These are phyloP conservation scores for Aspergillus nanangensis DNA, from an alignment of 495 filamentous ascomycete species.

Conservation along the genomic window DNA sequence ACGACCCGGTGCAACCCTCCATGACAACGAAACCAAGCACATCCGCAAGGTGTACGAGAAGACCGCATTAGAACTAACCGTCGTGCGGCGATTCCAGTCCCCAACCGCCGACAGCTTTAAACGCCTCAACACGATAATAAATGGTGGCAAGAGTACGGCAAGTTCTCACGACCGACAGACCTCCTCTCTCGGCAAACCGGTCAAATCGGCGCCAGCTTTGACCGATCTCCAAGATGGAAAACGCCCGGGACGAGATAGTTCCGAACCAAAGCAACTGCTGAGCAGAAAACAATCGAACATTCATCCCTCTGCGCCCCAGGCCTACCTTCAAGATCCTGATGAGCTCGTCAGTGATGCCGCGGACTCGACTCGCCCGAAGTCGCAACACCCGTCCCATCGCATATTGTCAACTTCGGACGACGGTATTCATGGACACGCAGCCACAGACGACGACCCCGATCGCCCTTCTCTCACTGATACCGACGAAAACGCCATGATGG, in stretches of 20 bases:
- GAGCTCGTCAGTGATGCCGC: conserved; percentile 27
- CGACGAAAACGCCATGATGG: conserved; percentile 36
- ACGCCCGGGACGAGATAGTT: conserved; percentile 16
- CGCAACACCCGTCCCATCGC: conserved; percentile 34
- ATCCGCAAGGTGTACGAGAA: conserved; percentile 44
- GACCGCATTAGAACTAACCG: conserved; percentile 36
- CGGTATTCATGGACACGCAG: conserved; percentile 12
- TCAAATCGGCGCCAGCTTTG: conserved; percentile 38
- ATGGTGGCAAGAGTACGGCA: conserved; percentile 16
- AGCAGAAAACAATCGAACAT: conserved; percentile 15
- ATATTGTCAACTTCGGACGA: conserved; percentile 42
- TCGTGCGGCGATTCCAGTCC: conserved; percentile 41
- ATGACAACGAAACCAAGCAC: conserved; percentile 38
- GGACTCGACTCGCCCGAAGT: conserved; percentile 17
- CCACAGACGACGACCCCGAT: conserved; percentile 23
- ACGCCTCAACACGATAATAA: conserved; percentile 27
- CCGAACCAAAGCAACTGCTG: conserved; percentile 21
- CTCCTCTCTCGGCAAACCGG: conserved; percentile 27
- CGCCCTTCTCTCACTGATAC: conserved; percentile 15
- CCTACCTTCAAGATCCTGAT: conserved; percentile 27
- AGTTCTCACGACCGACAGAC: conserved; percentile 8
- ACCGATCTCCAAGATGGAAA: conserved; percentile 25
- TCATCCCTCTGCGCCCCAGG: conserved; percentile 25
- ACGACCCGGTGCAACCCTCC: conserved; percentile 22
- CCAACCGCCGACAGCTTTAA: conserved; percentile 40